Base-by-base conservation (phyloP, 2,329 filamentous ascomycete species). In the Cadophora malorum region DNA sequence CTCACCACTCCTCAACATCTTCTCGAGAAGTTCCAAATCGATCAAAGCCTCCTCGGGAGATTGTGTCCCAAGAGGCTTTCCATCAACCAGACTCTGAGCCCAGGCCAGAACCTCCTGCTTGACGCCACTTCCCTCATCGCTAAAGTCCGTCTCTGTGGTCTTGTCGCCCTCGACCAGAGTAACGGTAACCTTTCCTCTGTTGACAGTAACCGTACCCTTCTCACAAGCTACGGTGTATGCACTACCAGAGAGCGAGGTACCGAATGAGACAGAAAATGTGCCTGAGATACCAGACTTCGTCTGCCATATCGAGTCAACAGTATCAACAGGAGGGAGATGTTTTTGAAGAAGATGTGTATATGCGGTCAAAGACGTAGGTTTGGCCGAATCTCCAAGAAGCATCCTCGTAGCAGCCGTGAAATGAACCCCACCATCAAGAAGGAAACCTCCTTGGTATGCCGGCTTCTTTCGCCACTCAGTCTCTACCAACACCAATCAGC, bases 351-450 rank as follows among this genome's bases (percentile, higher is more conserved):
- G 72, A 28, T 73, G 68, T 4, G 74, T 74, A 31, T 73, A 77
- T 23, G 74, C 75, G 1, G 73, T 70, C 21, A 77, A 64, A 6
- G 74, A 45, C 9, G 65, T 70, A 23, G 74, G 73, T 63, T 69
- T 72, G 25, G 70, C 71, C 35, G 65, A 63, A 33, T 70, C 80
- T 21, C 82, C 81, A 1, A 93, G 80, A 52, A 94, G 76, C 38
- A 86, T 77, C 19, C 91, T 82, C 61, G 90, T 83, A 0, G 80
- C 88, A 8, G 91, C 91, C 7, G 89, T 81, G 69, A 87, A 89
- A 78, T 94, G 92, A 31, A 94, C 90, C 53, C 92, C 91, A 16
- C 87, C 90, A 75, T 94, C 91, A 1, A 94, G 85, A 65, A 94
- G 78, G 76, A 93, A 94, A 0, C 92, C 91, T 65, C 91, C 92